Conservation (phyloP, 345 rosid species). For the Murraya paniculata region DNA sequence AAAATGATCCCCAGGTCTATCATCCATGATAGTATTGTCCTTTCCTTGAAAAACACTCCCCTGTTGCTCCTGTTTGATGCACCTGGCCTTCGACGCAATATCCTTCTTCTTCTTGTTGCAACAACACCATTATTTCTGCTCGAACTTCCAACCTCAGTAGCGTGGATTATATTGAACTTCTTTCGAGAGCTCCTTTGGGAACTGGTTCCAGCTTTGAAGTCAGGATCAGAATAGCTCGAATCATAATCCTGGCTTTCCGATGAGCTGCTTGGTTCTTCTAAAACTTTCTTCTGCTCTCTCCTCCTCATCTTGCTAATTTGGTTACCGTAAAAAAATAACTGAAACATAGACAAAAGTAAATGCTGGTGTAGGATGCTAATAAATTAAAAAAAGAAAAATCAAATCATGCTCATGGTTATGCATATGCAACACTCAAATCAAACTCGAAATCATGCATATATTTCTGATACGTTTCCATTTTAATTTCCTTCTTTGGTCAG, state of each 20-base stretch:
- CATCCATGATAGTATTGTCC: conserved; percentile 24
- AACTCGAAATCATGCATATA: background rate
- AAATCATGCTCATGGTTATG: too few relatives aligned
- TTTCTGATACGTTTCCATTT: conserved; percentile 15
- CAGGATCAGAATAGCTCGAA: conserved; percentile 6
- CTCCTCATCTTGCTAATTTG: background rate
- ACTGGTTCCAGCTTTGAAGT: background rate
- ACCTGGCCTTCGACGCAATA: background rate
- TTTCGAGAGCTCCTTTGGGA: background rate
- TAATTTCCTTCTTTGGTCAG: background rate
- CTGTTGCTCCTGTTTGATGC: background rate
- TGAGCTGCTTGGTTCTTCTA: background rate
- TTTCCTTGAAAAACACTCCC: background rate
- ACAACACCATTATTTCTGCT: background rate
- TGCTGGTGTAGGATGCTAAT: background rate
- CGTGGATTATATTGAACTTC: background rate
- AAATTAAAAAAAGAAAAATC: background rate
- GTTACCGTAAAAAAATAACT: background rate
- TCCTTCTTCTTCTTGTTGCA: background rate
- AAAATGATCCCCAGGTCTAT: background rate
- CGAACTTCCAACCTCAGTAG: background rate
- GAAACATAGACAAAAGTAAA: conserved; percentile 8
- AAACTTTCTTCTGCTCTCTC: background rate
- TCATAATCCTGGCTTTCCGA: background rate
- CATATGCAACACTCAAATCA: too few relatives aligned